These are phyloP conservation scores for Neurospora crassa DNA, from an alignment of 2,329 filamentous ascomycete species.

Conservation along the genomic window DNA sequence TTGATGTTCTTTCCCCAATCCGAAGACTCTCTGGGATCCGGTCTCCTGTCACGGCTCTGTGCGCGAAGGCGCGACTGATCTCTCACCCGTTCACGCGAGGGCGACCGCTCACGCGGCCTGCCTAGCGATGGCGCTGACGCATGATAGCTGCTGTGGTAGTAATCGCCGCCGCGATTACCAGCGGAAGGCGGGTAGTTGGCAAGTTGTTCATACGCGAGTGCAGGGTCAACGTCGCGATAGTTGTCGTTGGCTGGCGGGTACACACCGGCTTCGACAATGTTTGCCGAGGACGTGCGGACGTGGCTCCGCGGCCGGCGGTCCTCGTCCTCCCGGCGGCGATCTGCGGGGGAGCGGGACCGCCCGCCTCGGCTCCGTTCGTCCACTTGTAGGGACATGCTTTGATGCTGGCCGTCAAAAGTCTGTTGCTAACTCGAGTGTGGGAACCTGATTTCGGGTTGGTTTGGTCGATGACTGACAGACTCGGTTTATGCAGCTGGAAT, in stretches of 20 bases:
- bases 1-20: slow-evolving; percentile 18
- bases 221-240: slow-evolving; percentile 21
- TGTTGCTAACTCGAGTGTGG: neutral
- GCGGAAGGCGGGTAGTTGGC: slow-evolving; percentile 26
- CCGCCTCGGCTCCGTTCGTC: slow-evolving; percentile 34
- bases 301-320: slow-evolving; percentile 20
- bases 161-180: slow-evolving; percentile 19
- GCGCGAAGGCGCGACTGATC: neutral
- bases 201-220: slow-evolving; percentile 24
- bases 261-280: slow-evolving; percentile 32
- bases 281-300: slow-evolving; percentile 21
- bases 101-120: neutral
- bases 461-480: neutral
- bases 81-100: neutral
- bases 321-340: slow-evolving; percentile 22
- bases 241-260: slow-evolving; percentile 29
- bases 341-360: slow-evolving; percentile 38
- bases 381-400: slow-evolving; percentile 33
- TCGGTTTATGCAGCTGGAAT: neutral
- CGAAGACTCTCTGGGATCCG: slow-evolving; percentile 9
- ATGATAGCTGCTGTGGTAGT: slow-evolving; percentile 23
- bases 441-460: neutral
- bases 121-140: neutral
- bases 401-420: neutral
- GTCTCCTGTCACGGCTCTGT: slow-evolving; percentile 7